These are phyloP conservation scores for Entomophthora muscae DNA, from an alignment of 371 early-diverging fungal genomes.

Conservation along the genomic window DNA sequence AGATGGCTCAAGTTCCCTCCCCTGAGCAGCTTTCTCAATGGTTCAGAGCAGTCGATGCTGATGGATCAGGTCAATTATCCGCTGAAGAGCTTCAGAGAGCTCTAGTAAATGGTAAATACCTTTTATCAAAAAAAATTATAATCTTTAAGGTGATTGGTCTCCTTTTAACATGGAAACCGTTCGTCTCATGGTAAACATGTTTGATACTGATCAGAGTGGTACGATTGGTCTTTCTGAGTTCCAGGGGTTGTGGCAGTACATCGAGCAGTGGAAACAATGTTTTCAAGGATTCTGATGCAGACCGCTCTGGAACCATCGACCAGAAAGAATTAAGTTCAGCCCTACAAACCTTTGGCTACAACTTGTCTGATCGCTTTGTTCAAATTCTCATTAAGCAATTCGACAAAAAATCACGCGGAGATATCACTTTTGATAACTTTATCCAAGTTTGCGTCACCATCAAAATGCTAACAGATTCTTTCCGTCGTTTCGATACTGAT, in stretches of 20 bases:
- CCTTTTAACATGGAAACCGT: constrained; percentile 37
- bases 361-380: constrained; percentile 34
- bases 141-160: constrained; percentile 32
- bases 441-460: too few species aligned
- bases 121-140: not conserved
- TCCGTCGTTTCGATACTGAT: too few species aligned
- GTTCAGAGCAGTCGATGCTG: constrained; percentile 16
- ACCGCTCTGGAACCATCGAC: constrained; percentile 60
- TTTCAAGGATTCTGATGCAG: constrained; percentile 61
- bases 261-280: constrained; percentile 53
- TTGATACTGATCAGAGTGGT: constrained; percentile 35
- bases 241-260: constrained; percentile 52
- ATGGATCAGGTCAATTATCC: constrained; percentile 15
- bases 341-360: constrained; percentile 56
- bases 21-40: constrained; percentile 10
- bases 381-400: constrained; percentile 44
- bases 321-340: constrained; percentile 47
- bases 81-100: constrained; percentile 34
- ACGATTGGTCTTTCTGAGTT: constrained; percentile 64
- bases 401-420: constrained; percentile 18
- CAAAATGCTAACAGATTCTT: too few species aligned
- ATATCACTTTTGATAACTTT: constrained; percentile 35
- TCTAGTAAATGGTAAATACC: constrained; percentile 26
- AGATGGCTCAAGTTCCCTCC: too few species aligned
- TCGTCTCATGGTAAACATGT: constrained; percentile 21